Conservation (phyloP, 1,139 yeast genomes). For the Blastobotrys elegans region DNA sequence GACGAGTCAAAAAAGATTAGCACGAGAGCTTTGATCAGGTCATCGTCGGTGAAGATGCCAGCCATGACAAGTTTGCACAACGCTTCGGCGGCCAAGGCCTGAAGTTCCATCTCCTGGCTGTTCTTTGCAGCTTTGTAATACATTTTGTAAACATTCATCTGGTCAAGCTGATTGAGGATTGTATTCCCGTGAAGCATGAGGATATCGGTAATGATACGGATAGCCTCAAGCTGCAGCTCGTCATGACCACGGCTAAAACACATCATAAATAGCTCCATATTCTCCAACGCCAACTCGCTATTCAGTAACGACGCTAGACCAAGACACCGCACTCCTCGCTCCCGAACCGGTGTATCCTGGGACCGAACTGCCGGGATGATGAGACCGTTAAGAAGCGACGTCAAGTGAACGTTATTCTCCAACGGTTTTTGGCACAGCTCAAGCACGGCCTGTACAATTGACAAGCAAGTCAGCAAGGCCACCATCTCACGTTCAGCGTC, state of each 20-base stretch:
- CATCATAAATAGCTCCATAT: slow-evolving; percentile 51
- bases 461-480: slow-evolving; percentile 57
- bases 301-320: slow-evolving; percentile 79
- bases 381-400: slow-evolving; percentile 68
- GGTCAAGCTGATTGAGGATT: slow-evolving; percentile 61
- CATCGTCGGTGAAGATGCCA: slow-evolving; percentile 66
- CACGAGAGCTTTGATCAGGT: slow-evolving; percentile 65
- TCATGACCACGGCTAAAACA: slow-evolving; percentile 57
- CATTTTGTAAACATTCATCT: slow-evolving; percentile 56
- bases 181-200: slow-evolving; percentile 69
- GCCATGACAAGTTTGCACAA: slow-evolving; percentile 77
- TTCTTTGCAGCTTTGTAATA: slow-evolving; percentile 58
- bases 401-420: slow-evolving; percentile 60
- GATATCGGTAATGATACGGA: slow-evolving; percentile 72
- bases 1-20: slow-evolving; percentile 70
- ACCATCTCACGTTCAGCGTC: slow-evolving; percentile 27
- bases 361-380: slow-evolving; percentile 79
- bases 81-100: slow-evolving; percentile 82
- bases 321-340: slow-evolving; percentile 66
- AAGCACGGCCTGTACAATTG: slow-evolving; percentile 65
- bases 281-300: slow-evolving; percentile 52
- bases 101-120: slow-evolving; percentile 58
- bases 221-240: slow-evolving; percentile 53
- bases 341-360: slow-evolving; percentile 55
- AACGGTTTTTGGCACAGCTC: slow-evolving; percentile 63